Evolutionary conservation across 106 monocot genomes (phyloP).

Genomic region (Dendrobium chrysotoxum): DNA sequence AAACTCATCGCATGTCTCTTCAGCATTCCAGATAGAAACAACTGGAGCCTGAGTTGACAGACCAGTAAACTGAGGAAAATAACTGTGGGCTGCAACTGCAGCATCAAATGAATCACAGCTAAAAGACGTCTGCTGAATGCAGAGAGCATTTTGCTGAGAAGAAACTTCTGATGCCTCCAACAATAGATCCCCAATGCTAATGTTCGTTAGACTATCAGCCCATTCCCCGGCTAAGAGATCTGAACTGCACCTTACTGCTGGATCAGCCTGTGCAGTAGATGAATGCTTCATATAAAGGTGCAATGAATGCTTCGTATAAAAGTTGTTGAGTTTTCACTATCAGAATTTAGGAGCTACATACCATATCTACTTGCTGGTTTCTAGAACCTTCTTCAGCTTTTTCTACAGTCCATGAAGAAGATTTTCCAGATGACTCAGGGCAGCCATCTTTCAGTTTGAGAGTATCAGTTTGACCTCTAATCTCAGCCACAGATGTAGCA

Average conservation of each 20-base stretch:
- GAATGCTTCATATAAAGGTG: constrained; percentile 2
- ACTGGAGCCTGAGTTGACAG: constrained; percentile 17
- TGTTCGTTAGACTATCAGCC: constrained; percentile 89
- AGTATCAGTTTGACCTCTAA: not conserved
- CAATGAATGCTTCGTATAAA: constrained; percentile 6
- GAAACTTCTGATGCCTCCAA: constrained; percentile 67
- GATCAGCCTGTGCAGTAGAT: constrained; percentile 17
- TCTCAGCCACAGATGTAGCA: constrained; percentile 4
- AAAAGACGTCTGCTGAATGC: constrained; percentile 25
- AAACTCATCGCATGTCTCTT: constrained; percentile 95
- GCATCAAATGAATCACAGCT: constrained; percentile 94
- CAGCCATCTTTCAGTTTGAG: constrained; percentile 3
- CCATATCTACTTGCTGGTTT: constrained; percentile 18
- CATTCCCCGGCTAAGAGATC: constrained; percentile 49
- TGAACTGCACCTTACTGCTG: constrained; percentile 10
- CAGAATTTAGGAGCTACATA: constrained; percentile 5
- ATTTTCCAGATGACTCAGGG: constrained; percentile 5
- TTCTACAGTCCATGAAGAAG: constrained; percentile 3
- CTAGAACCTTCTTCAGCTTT: constrained; percentile 16
- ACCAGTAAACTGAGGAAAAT: constrained; percentile 21
- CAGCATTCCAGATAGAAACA: constrained; percentile 59
- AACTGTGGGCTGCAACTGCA: constrained; percentile 70
- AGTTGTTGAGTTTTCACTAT: not conserved
- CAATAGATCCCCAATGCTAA: constrained; percentile 76
- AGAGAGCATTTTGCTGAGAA: constrained; percentile 14